Evolutionary conservation across 805 yeast species (phyloP), one percentile per base, ranked within the genome.

Genomic region (Wickerhamomyces strasburgensis): DNA sequence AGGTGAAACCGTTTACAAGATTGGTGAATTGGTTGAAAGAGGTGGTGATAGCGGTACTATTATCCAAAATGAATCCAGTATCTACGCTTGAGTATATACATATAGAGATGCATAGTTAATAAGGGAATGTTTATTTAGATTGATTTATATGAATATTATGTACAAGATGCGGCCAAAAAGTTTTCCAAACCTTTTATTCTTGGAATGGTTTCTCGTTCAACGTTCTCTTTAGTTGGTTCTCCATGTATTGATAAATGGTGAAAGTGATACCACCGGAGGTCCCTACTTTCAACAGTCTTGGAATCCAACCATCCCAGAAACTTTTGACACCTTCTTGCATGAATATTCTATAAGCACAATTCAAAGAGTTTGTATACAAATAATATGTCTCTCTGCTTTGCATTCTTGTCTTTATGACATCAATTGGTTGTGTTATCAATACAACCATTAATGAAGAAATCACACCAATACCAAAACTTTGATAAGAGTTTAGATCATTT

Each of bases 391-490:
- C 76, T 50, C 78, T 75, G 51, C 87, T 75, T 60, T 88, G 96
- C 75, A 88, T 75, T 53, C 95, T 73, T 3, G 96, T 76, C 63
- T 89, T 89, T 33, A 89, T 61, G 3, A 86, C 85, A 61, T 89
- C 97, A 19, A 89, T 65, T 0, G 97, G 97, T 61, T 87, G 98
- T 1, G 96, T 89, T 0, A 74, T 64, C 0, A 74, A 76, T 16
- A 86, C 84, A 19, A 85, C 94, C 0, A 87, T 82, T 4, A 73
- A 60, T 0, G 93, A 78, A 3, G 94, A 76, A 2, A 75, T 66
- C 9, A 80, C 61, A 5, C 93, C 87, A 8, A 78, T 39, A 1
- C 52, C 58, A 40, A 56, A 56, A 1, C 66, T 57, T 11, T 62
- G 41, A 31, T 58, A 51, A 29, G 60, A 56, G 39, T 61, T 57